Evolutionary conservation across 2,329 filamentous ascomycete species (phyloP), one percentile per base, ranked within the genome.

Genomic region (Mycogone perniciosa): DNA sequence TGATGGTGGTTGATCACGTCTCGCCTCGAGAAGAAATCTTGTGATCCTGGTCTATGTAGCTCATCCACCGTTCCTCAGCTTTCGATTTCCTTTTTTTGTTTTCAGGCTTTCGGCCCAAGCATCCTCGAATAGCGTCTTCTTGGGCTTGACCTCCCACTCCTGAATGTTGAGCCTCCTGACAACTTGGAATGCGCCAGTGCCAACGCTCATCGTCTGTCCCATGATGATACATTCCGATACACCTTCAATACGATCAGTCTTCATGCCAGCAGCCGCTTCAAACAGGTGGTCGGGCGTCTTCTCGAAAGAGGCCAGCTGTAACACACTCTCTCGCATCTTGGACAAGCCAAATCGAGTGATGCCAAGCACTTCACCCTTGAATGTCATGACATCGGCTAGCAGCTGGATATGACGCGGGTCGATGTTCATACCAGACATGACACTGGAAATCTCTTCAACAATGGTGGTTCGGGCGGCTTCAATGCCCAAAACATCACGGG

Each of bases 201-300:
- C 93, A 34, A 99, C 76, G 41, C 80, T 81, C 80, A 97, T 95
- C 39, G 86, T 91, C 76, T 97, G 92, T 11, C 93, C 93, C 85
- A 97, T 93, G 65, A 99, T 99, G 64, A 99, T 97, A 70, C 90
- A 95, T 72, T 99, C 93, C 50, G 82, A 88, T 7, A 99, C 93
- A 61, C 93, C 93, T 67, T 96, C 88, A 54, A 99, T 95, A 56
- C 81, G 78, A 71, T 99, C 93, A 30, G 82, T 86, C 75, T 96
- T 96, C 77, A 95, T 95, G 51, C 85, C 84, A 5, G 89, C 88
- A 6, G 91, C 93, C 3, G 93, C 93, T 56, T 96, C 92, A 63
- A 99, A 99, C 38, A 99, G 72, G 70, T 99, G 93, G 65, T 99
- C 93, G 0, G 93, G 90, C 43, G 93, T 99, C 80, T 97, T 97